Conservation (phyloP, 257 asterid species). For the Oldenlandia corymbosa region DNA sequence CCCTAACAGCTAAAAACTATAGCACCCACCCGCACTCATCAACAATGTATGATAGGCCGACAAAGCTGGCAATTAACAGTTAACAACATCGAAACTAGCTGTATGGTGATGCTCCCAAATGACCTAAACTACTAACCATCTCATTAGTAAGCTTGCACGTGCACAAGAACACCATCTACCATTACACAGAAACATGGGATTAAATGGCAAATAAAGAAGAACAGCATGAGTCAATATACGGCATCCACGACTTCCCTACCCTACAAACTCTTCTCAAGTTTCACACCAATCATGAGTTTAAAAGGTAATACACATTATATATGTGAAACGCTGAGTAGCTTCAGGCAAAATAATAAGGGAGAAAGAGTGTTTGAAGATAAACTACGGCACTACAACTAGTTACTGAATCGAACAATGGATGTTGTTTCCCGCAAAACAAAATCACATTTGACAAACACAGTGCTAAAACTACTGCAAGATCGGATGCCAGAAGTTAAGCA, state of each 20-base stretch:
- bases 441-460: not conserved
- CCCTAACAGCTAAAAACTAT: not conserved
- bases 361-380: not conserved
- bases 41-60: not conserved
- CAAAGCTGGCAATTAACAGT: not conserved
- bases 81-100: not conserved
- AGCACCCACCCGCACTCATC: no score
- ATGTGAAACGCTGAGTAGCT: not conserved
- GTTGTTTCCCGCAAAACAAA: conserved; percentile 6
- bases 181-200: not conserved
- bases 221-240: not conserved
- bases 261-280: conserved; percentile 6
- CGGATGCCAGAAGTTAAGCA: conserved; percentile 17
- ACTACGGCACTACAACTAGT: not conserved
- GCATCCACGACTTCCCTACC: not conserved
- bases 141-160: no score
- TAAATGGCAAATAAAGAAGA: not conserved
- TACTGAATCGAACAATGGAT: not conserved
- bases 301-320: not conserved
- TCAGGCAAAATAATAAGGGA: not conserved
- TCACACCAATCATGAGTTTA: not conserved
- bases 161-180: conserved; percentile 18
- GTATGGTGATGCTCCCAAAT: not conserved
- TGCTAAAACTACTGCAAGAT: conserved; percentile 1
- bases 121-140: not conserved